phyloP scores from a whole-genome alignment of 495 filamentous ascomycete species.

The Talaromyces borbonicus region DNA sequence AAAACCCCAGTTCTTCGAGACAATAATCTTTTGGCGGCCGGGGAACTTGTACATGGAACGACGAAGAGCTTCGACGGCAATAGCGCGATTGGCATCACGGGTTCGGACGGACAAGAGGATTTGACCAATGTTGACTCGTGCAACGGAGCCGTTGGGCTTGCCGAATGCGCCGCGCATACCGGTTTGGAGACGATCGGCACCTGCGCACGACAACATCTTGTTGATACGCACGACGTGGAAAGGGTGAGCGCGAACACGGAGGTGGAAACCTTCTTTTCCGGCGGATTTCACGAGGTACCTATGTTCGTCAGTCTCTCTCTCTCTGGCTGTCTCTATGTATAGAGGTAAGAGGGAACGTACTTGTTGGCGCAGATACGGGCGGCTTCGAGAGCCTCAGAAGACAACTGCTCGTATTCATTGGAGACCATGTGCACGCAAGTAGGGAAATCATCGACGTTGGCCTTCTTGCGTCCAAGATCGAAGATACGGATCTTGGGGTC shows the following conservation, averaged over 20 bases:
- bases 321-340: neutral
- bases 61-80: constrained; percentile 95
- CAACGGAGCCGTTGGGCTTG: constrained; percentile 95
- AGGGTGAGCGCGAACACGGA: constrained; percentile 95
- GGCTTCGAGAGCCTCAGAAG: constrained; percentile 96
- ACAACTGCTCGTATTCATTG: constrained; percentile 99
- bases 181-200: constrained; percentile 99
- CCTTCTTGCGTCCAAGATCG: constrained; percentile 98
- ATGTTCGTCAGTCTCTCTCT: constrained; percentile 11
- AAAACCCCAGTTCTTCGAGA: constrained; percentile 99
- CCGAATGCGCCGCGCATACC: constrained; percentile 99
- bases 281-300: constrained; percentile 91
- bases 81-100: constrained; percentile 80
- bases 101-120: constrained; percentile 94
- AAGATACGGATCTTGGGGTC: constrained; percentile 99
- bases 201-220: constrained; percentile 99
- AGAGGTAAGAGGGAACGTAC: constrained; percentile 34
- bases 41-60: constrained; percentile 99
- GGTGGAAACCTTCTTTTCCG: constrained; percentile 99
- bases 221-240: constrained; percentile 99
- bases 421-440: constrained; percentile 96
- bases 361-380: constrained; percentile 99
- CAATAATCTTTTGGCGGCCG: constrained; percentile 99
- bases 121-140: constrained; percentile 99
- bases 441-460: constrained; percentile 96